Conservation (phyloP, 306 rosid genomes). For the Casuarina cunninghamiana region DNA sequence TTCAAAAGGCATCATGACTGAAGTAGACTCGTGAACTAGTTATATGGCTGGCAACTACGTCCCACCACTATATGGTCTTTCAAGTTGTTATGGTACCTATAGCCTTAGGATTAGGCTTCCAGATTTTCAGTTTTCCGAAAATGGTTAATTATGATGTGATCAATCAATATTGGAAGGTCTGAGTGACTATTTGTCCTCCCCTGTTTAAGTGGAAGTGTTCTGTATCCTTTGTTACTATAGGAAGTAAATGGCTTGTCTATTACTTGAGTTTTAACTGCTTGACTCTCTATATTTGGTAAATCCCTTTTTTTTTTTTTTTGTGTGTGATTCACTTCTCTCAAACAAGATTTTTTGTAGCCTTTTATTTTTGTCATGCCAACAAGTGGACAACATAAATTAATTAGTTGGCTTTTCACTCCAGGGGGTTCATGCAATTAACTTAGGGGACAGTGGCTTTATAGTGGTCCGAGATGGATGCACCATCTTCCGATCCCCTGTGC, state of each 20-base stretch:
- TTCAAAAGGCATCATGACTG: neutral
- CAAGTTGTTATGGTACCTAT: neutral
- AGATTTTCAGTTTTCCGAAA: neutral
- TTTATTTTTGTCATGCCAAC: constrained; percentile 3
- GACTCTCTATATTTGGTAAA: neutral
- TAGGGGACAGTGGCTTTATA: constrained; percentile 98
- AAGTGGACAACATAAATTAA: constrained; percentile 20
- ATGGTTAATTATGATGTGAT: neutral
- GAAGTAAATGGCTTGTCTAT: neutral
- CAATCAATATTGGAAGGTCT: neutral
- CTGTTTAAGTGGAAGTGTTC: neutral
- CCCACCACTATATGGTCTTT: neutral
- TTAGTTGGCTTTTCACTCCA: constrained; percentile 33
- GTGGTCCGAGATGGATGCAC: constrained; percentile 95
- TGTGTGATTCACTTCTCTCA: neutral
- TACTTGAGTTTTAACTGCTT: neutral
- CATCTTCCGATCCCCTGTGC: constrained; percentile 85
- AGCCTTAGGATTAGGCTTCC: neutral
- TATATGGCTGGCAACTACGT: neutral
- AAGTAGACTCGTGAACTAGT: neutral
- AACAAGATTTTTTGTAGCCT: neutral
- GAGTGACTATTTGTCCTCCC: neutral
- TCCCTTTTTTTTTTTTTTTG: too few relatives aligned
- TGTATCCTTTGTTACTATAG: neutral
- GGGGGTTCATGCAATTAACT: constrained; percentile 91